phyloP scores from a whole-genome alignment of 2,329 filamentous ascomycete species.

The Lecanoromycetidae sp. region DNA sequence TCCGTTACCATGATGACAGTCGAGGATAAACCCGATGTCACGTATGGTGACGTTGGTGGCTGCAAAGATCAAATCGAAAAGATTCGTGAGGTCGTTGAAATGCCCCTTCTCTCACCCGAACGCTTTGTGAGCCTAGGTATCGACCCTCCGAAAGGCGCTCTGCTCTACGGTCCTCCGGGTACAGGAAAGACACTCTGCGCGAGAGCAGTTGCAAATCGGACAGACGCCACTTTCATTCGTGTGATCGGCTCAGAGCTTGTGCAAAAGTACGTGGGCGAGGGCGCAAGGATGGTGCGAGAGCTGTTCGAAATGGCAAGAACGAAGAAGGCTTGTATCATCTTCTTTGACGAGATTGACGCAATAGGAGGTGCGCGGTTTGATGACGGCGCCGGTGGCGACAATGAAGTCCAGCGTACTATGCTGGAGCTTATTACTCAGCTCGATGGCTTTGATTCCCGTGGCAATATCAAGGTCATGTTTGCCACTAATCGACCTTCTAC shows the following conservation, averaged over 20 bases:
- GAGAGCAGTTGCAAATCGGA: conserved; percentile 91
- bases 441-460: conserved; percentile 88
- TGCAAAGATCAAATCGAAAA: conserved; percentile 99
- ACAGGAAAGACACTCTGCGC: conserved; percentile 99
- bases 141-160: conserved; percentile 91
- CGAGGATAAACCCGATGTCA: conserved; percentile 98
- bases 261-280: conserved; percentile 97
- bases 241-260: conserved; percentile 97
- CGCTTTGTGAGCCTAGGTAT: conserved; percentile 98
- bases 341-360: conserved; percentile 97
- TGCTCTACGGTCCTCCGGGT: conserved; percentile 91
- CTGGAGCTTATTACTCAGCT: conserved; percentile 93
- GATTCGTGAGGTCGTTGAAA: conserved; percentile 94
- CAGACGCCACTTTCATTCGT: conserved; percentile 95
- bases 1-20: conserved; percentile 99
- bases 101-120: conserved; percentile 91
- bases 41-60: conserved; percentile 94
- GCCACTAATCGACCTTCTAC: conserved; percentile 94
- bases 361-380: conserved; percentile 94
- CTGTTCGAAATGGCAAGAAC: conserved; percentile 98
- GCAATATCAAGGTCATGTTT: conserved; percentile 99
- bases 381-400: conserved; percentile 90
- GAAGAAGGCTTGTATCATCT: conserved; percentile 99
- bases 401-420: conserved; percentile 97
- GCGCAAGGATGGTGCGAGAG: conserved; percentile 95